Conservation (phyloP, 805 yeast genomes). For the Candida railenensis region DNA sequence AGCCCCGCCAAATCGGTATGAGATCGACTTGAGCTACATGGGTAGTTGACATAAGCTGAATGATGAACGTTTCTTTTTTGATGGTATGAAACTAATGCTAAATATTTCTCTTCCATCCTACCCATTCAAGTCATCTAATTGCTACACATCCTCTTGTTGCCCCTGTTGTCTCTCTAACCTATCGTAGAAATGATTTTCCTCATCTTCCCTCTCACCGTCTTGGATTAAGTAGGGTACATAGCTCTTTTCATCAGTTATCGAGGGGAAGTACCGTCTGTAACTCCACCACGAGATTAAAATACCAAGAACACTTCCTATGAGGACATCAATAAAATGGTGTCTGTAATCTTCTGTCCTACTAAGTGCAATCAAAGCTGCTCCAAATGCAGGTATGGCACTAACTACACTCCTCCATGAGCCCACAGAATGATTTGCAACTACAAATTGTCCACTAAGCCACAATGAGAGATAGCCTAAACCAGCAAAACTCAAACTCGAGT, state of each 20-base stretch:
- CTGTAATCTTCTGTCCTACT: conserved; percentile 90
- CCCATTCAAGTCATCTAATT: not conserved
- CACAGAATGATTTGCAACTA: conserved; percentile 39
- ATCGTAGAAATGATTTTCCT: conserved; percentile 4
- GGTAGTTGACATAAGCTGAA: too few relatives aligned
- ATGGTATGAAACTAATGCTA: too few relatives aligned
- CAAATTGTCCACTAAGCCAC: conserved; percentile 69
- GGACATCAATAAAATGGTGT: conserved; percentile 86
- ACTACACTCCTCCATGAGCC: conserved; percentile 66
- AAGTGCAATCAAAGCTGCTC: conserved; percentile 76
- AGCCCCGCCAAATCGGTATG: too few relatives aligned
- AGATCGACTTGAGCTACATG: too few relatives aligned
- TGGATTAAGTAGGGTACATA: conserved; percentile 39
- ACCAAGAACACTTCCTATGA: conserved; percentile 74
- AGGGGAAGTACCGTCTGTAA: conserved; percentile 55
- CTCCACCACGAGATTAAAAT: conserved; percentile 54
- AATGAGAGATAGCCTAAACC: conserved; percentile 62
- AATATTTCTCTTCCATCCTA: too few relatives aligned
- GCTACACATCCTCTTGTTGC: not conserved
- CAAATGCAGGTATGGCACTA: conserved; percentile 54
- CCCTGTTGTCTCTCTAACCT: conserved; percentile 2
- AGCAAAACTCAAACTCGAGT: conserved; percentile 68
- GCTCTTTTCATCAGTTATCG: conserved; percentile 24
- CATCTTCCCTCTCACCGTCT: conserved; percentile 13
- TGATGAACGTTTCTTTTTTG: too few relatives aligned